Evolutionary conservation across 2,329 filamentous ascomycete species (phyloP).

Genomic region (Sporothrix euskadiensis): DNA sequence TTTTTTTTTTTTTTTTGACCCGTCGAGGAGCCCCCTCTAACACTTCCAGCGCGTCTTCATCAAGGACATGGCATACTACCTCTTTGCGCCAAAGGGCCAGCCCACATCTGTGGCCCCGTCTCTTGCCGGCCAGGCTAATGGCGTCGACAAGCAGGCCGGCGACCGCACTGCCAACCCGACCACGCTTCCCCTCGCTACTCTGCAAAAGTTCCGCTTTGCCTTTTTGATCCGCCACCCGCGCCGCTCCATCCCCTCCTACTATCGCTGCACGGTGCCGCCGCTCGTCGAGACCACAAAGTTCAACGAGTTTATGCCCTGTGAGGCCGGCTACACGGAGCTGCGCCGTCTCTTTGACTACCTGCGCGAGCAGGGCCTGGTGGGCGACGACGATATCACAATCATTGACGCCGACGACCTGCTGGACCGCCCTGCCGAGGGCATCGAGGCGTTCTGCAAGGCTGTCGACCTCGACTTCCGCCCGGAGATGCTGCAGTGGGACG

Average conservation of each 20-base stretch:
- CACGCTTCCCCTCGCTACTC: conserved; percentile 70
- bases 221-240: conserved; percentile 97
- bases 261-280: conserved; percentile 88
- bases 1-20: background rate
- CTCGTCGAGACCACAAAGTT: conserved; percentile 81
- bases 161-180: conserved; percentile 68
- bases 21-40: background rate
- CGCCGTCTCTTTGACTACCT: conserved; percentile 86
- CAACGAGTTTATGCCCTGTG: conserved; percentile 78
- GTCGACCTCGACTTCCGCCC: conserved; percentile 75
- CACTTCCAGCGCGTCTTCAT: conserved; percentile 76
- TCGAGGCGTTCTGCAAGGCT: conserved; percentile 77
- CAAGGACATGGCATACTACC: conserved; percentile 96
- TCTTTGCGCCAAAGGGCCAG: conserved; percentile 72
- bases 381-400: conserved; percentile 73
- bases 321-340: conserved; percentile 89
- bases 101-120: conserved; percentile 74
- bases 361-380: conserved; percentile 66
- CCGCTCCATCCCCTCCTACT: conserved; percentile 88
- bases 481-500: conserved; percentile 82
- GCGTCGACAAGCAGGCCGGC: conserved; percentile 51
- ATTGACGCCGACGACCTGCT: conserved; percentile 93
- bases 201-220: conserved; percentile 86
- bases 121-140: conserved; percentile 52
- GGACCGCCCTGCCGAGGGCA: conserved; percentile 74